phyloP scores from a whole-genome alignment of 2,329 filamentous ascomycete genomes.

The Pseudocercospora crystallina region DNA sequence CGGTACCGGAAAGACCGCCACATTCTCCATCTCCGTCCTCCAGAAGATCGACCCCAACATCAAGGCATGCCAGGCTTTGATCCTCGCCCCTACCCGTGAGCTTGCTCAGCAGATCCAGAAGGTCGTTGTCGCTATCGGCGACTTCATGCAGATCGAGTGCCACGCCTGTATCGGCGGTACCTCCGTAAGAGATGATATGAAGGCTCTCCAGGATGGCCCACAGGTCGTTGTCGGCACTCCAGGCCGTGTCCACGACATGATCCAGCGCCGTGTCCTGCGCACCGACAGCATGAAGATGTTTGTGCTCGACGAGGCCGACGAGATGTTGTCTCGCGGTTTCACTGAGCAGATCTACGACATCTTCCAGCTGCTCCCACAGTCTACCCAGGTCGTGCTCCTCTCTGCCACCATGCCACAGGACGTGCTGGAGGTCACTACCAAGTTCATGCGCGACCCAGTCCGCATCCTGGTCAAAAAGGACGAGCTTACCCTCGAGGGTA shows the following conservation, averaged over 20 bases:
- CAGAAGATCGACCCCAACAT: conserved; percentile 96
- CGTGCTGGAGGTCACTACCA: conserved; percentile 98
- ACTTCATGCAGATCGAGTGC: conserved; percentile 99
- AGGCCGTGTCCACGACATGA: conserved; percentile 99
- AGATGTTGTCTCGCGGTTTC: conserved; percentile 99
- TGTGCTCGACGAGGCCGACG: conserved; percentile 97
- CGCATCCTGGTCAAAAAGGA: conserved; percentile 99
- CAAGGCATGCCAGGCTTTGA: conserved; percentile 97
- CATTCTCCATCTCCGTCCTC: conserved; percentile 97
- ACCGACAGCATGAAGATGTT: conserved; percentile 99
- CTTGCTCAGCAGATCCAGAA: conserved; percentile 99
- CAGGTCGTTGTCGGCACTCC: conserved; percentile 98
- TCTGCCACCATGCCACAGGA: conserved; percentile 99
- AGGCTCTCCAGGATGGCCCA: conserved; percentile 90
- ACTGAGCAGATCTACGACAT: conserved; percentile 99
- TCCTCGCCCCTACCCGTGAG: conserved; percentile 96
- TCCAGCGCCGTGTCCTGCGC: conserved; percentile 94
- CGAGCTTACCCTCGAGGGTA: conserved; percentile 98
- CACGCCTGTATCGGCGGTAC: conserved; percentile 99
- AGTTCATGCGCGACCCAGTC: conserved; percentile 99
- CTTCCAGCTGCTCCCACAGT: conserved; percentile 97
- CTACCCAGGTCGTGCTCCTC: conserved; percentile 95
- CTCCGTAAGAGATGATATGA: conserved; percentile 97
- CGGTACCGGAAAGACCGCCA: conserved; percentile 99
- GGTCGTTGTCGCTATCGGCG: conserved; percentile 96